Evolutionary conservation across 2,329 filamentous ascomycete species (phyloP).

Genomic region (Clonostachys rhizophaga): DNA sequence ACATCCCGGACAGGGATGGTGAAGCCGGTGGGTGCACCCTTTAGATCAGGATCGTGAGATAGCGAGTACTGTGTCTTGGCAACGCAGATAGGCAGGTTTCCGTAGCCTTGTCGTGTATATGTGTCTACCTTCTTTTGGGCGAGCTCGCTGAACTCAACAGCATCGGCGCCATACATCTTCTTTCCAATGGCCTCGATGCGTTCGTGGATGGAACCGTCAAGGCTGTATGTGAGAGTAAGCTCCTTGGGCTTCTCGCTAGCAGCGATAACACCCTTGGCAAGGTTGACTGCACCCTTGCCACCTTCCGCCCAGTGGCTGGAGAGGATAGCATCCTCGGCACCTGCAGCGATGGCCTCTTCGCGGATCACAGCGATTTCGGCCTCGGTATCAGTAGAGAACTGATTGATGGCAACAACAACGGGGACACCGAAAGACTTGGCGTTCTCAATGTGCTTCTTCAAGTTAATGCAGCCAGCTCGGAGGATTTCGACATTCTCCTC

Average conservation of each 20-base stretch:
- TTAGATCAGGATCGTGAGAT: constrained; percentile 86
- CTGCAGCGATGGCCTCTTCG: constrained; percentile 86
- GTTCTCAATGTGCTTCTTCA: constrained; percentile 92
- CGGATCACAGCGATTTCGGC: constrained; percentile 86
- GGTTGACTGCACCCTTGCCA: constrained; percentile 81
- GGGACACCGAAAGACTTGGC: constrained; percentile 86
- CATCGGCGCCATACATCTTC: constrained; percentile 89
- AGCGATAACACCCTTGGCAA: constrained; percentile 81
- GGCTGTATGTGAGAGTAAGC: constrained; percentile 81
- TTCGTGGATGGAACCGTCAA: constrained; percentile 76
- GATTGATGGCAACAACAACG: constrained; percentile 96
- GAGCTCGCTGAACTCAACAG: constrained; percentile 88
- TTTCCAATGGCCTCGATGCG: constrained; percentile 88
- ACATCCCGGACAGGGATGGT: constrained; percentile 94
- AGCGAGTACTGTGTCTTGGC: constrained; percentile 99
- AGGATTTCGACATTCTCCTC: constrained; percentile 92
- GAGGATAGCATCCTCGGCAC: constrained; percentile 88
- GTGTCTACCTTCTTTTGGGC: constrained; percentile 96
- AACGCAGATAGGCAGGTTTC: constrained; percentile 90
- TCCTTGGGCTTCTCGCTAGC: constrained; percentile 80
- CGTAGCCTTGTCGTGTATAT: constrained; percentile 88
- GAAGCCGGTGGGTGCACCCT: constrained; percentile 93
- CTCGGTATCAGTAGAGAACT: constrained; percentile 88
- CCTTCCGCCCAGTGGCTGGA: constrained; percentile 98
- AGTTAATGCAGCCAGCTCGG: constrained; percentile 84